Evolutionary conservation across 345 rosid genomes (phyloP).

Genomic region (Litchi chinensis): DNA sequence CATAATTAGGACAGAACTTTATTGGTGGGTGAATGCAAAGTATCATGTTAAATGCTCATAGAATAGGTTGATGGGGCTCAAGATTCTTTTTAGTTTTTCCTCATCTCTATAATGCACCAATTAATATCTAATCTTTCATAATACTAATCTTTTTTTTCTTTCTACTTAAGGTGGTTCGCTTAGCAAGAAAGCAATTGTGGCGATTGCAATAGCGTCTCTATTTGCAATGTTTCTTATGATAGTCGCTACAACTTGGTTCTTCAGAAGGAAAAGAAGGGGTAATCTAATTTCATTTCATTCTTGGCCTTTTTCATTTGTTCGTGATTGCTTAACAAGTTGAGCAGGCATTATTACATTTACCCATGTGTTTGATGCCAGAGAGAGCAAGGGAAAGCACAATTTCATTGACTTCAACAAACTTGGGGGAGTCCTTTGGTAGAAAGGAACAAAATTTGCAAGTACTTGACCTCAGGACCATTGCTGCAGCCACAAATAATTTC

Average conservation of each 20-base stretch:
- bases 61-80: no score
- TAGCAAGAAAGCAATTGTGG: conserved; percentile 30
- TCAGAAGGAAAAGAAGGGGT: conserved; percentile 41
- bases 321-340: no score
- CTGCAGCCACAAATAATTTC: conserved; percentile 16
- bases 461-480: neutral
- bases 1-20: neutral
- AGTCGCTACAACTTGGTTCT: conserved; percentile 17
- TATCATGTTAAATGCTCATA: no score
- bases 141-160: no score
- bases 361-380: neutral
- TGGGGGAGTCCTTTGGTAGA: neutral
- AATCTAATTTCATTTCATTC: conserved; percentile 3
- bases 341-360: neutral
- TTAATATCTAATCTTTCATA: no score
- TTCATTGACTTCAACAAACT: neutral
- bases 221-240: conserved; percentile 21
- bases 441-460: neutral
- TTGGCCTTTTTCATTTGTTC: neutral
- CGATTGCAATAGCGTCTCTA: conserved; percentile 24
- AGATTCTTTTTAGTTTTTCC: no score
- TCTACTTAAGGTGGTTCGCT: conserved; percentile 19
- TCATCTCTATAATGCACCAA: no score
- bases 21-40: no score
- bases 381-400: neutral